Base-by-base conservation (phyloP, 805 yeast species). In the Teunomyces aglyptinius region DNA sequence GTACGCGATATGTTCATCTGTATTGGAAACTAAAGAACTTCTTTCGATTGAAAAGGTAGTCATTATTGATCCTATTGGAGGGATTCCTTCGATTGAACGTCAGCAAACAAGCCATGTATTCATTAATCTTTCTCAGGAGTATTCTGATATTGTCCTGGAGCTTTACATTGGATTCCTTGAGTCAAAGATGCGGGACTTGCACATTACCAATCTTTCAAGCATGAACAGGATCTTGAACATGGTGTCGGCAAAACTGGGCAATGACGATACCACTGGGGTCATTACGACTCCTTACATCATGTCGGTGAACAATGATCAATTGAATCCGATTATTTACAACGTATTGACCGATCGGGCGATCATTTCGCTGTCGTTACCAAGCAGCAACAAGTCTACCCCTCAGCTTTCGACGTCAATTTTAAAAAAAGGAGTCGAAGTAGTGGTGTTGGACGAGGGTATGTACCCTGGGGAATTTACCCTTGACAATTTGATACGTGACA, bases 241-340 rank as follows among this genome's bases (percentile, higher is more conserved):
- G 7, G 68, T 84, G 2, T 81, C 89, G 1, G 64, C 80, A 1
- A 58, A 46, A 11, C 53, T 67, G 2, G 56, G 60, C 1, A 60
- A 59, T 40, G 71, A 68, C 45, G 80, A 67, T 20, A 56, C 91
- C 1, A 83, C 96, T 0, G 99, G 97, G 0, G 70, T 94, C 2
- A 86, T 94, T 28, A 92, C 98, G 0, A 89, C 97, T 0, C 87
- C 96, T 0, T 64, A 72, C 7, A 81, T 89, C 18, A 92, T 96
- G 22, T 81, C 87, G 2, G 54, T 70, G 31, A 71, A 68, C 44
- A 64, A 61, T 48, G 76, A 72, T 52, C 76, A 78, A 42, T 70
- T 83, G 49, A 94, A 94, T 61, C 99, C 99, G 1, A 77, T 94
- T 35, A 81, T 94, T 12, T 89, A 91, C 64, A 94, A 94, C 60